Conservation (phyloP, 2,329 filamentous ascomycete genomes). For the Diaporthe humulicola region DNA sequence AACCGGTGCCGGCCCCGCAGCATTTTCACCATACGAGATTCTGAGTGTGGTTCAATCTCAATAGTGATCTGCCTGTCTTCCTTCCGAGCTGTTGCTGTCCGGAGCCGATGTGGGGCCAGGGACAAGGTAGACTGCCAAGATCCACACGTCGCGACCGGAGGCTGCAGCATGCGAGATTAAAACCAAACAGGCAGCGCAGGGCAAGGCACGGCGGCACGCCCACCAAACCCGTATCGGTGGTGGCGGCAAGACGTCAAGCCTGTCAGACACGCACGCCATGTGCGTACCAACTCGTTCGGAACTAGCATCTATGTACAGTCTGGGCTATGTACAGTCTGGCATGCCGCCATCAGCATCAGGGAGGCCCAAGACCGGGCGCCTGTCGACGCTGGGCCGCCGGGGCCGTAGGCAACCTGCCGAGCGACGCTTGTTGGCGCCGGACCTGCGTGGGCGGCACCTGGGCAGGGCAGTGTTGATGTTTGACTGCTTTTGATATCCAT, state of each 20-base stretch:
- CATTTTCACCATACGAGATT: neutral
- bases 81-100: neutral
- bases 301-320: neutral
- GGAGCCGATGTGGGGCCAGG: constrained; percentile 25
- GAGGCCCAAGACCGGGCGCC: constrained; percentile 3
- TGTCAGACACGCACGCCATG: neutral
- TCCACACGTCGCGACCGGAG: neutral
- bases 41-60: neutral
- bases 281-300: neutral
- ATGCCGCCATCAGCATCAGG: neutral
- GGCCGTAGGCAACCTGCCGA: constrained; percentile 14
- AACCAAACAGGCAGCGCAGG: constrained; percentile 8
- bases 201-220: neutral
- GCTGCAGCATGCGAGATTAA: constrained; percentile 23
- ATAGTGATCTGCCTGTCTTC: neutral
- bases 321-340: neutral
- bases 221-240: neutral
- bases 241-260: neutral
- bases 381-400: constrained; percentile 3
- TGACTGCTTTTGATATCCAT: neutral
- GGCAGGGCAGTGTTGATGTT: constrained; percentile 1
- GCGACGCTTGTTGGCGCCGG: constrained; percentile 1
- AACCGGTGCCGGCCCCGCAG: constrained; percentile 11
- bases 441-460: neutral
- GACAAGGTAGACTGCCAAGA: constrained; percentile 1